phyloP scores from a whole-genome alignment of 345 rosid genomes.

The Leavenworthia alabamica region DNA sequence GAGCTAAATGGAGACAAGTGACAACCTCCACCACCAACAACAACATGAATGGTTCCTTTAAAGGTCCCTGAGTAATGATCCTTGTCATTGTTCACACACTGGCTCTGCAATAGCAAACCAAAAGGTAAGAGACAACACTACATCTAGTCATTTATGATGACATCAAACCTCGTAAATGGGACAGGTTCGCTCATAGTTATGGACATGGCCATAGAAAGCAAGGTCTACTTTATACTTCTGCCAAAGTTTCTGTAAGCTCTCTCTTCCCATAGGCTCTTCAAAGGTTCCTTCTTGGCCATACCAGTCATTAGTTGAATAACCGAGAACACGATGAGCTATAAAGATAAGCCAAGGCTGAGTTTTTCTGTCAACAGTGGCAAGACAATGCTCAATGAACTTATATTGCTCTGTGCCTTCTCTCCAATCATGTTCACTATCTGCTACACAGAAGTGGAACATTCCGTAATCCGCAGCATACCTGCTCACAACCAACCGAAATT shows the following conservation, averaged over 20 bases:
- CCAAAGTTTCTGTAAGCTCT: conserved; percentile 73
- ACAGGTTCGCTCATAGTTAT: conserved; percentile 78
- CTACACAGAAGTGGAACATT: conserved; percentile 76
- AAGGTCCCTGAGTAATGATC: conserved; percentile 55
- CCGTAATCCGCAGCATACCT: conserved; percentile 76
- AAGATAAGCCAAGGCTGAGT: conserved; percentile 87
- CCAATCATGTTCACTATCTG: conserved; percentile 82
- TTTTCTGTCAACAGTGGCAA: conserved; percentile 62
- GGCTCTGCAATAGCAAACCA: conserved; percentile 46
- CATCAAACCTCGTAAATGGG: conserved; percentile 59
- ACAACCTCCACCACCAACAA: conserved; percentile 83
- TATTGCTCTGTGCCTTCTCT: conserved; percentile 70
- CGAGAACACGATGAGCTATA: conserved; percentile 67
- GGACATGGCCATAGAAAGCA: conserved; percentile 75
- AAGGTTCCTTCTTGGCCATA: conserved; percentile 50
- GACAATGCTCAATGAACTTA: conserved; percentile 56
- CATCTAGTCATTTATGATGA: not conserved
- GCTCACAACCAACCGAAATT: not conserved
- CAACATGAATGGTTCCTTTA: conserved; percentile 78
- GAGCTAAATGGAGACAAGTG: conserved; percentile 55
- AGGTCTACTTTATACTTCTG: conserved; percentile 81
- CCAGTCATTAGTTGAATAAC: conserved; percentile 55
- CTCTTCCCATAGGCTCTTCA: conserved; percentile 74
- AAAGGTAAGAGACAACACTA: not conserved
- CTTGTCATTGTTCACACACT: conserved; percentile 50